A percentile compares a stretch with the other conserved stretches of the same genome.
Conservation (phyloP, 139 green algal genomes). For the Chlamydomonas incerta region DNA sequence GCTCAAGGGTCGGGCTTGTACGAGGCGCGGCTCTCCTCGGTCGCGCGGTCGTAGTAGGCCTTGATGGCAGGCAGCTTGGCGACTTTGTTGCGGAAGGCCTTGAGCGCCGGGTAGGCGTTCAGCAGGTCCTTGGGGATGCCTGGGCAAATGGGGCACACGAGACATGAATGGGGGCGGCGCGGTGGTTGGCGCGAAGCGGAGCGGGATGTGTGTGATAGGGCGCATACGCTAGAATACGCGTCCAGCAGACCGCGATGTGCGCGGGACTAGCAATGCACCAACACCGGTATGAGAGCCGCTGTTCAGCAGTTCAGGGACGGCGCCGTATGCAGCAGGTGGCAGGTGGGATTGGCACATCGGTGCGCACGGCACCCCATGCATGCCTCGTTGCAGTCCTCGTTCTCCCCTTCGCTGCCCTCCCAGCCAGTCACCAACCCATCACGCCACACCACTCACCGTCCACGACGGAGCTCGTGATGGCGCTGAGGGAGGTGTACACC, state of each 20-base stretch:
- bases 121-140: constrained; percentile 18
- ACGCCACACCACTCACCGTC: constrained; percentile 43
- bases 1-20: background rate
- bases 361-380: too few relatives aligned
- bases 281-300: too few relatives aligned
- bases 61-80: constrained; percentile 9
- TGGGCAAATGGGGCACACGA: background rate
- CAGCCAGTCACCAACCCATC: too few relatives aligned
- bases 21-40: background rate
- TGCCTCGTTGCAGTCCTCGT: too few relatives aligned
- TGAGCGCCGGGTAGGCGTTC: constrained; percentile 5
- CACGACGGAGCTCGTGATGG: constrained; percentile 17
- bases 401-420: too few relatives aligned
- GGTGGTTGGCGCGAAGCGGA: background rate
- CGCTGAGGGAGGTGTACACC: constrained; percentile 29
- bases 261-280: too few relatives aligned
- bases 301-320: too few relatives aligned
- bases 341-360: too few relatives aligned
- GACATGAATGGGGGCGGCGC: background rate
- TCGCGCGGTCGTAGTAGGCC: background rate
- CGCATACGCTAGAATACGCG: too few relatives aligned
- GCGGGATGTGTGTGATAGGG: background rate
- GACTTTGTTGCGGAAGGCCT: constrained; percentile 29
- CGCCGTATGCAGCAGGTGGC: too few relatives aligned
- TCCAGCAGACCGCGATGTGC: too few relatives aligned